Conservation (phyloP, 495 filamentous ascomycete species). For the Hamigera avellanea region DNA sequence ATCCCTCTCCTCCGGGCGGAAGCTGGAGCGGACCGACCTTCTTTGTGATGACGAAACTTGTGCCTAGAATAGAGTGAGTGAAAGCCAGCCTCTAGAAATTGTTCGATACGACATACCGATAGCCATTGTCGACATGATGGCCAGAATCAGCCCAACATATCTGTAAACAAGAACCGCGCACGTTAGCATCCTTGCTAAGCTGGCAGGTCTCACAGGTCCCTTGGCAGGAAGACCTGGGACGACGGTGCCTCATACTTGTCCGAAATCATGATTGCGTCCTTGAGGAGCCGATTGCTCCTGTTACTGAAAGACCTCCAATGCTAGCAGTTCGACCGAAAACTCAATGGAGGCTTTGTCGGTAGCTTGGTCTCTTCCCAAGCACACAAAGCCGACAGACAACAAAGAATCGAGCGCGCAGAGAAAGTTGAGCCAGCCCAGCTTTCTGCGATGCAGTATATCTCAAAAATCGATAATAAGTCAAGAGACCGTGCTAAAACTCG, state of each 20-base stretch:
- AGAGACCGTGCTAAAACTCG: too few relatives aligned
- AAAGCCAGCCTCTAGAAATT: not conserved
- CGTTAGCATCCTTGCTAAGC: conserved; percentile 31
- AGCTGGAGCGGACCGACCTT: conserved; percentile 45
- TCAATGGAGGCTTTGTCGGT: not conserved
- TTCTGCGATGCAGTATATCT: too few relatives aligned
- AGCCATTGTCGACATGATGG: conserved; percentile 83
- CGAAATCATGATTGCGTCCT: conserved; percentile 54
- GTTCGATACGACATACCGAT: conserved; percentile 55
- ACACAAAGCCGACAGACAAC: not conserved
- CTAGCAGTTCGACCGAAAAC: conserved; percentile 1
- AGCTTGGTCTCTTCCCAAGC: not conserved
- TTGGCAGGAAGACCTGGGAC: not conserved
- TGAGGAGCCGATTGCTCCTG: conserved; percentile 35
- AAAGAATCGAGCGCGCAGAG: not conserved
- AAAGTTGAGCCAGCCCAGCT: not conserved
- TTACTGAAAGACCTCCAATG: conserved; percentile 26
- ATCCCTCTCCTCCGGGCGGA: not conserved
- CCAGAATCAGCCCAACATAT: conserved; percentile 81
- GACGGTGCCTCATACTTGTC: conserved; percentile 60
- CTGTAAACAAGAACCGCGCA: conserved; percentile 32
- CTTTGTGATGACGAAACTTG: conserved; percentile 91
- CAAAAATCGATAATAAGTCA: too few relatives aligned
- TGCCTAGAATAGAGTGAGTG: conserved; percentile 40
- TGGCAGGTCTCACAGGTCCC: too few relatives aligned